phyloP scores from a whole-genome alignment of 768 basidiomycete species.

The Xerocomellus intermedius region DNA sequence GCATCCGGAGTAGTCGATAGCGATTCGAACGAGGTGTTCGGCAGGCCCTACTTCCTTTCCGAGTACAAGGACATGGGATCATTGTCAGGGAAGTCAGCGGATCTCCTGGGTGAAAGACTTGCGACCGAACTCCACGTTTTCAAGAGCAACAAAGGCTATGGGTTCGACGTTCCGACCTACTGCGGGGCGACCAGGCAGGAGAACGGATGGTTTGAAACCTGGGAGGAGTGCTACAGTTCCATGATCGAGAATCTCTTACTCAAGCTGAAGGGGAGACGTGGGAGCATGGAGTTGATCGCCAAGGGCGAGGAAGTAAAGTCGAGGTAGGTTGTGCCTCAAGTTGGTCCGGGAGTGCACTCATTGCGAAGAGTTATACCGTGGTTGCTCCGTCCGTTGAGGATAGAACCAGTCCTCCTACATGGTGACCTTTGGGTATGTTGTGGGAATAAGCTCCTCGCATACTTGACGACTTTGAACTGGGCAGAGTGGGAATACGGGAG shows the following conservation, averaged over 20 bases:
- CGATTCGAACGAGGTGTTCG: slow-evolving; percentile 30
- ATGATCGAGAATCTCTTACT: slow-evolving; percentile 59
- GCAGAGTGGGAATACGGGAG: slow-evolving; percentile 74
- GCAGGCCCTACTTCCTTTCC: slow-evolving; percentile 65
- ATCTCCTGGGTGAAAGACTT: slow-evolving; percentile 55
- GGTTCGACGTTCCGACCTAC: slow-evolving; percentile 72
- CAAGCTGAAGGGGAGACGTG: slow-evolving; percentile 42
- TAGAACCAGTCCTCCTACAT: slow-evolving; percentile 70
- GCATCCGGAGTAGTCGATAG: slow-evolving; percentile 40
- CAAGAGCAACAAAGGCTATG: slow-evolving; percentile 56
- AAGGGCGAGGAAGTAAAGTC: slow-evolving; percentile 51
- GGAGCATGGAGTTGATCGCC: slow-evolving; percentile 44
- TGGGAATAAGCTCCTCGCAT: not conserved
- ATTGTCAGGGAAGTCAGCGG: slow-evolving; percentile 47
- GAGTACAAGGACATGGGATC: slow-evolving; percentile 64
- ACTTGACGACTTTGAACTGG: slow-evolving; percentile 2
- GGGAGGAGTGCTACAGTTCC: slow-evolving; percentile 65
- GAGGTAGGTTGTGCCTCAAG: slow-evolving; percentile 36
- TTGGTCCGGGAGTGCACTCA: slow-evolving; percentile 2
- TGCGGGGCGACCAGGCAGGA: slow-evolving; percentile 69
- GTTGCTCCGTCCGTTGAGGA: slow-evolving; percentile 54
- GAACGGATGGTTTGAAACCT: slow-evolving; percentile 72
- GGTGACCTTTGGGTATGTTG: slow-evolving; percentile 75
- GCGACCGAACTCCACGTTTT: slow-evolving; percentile 65
- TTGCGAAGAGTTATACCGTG: slow-evolving; percentile 65